phyloP scores from a whole-genome alignment of 345 rosid species.

The Adansonia digitata region DNA sequence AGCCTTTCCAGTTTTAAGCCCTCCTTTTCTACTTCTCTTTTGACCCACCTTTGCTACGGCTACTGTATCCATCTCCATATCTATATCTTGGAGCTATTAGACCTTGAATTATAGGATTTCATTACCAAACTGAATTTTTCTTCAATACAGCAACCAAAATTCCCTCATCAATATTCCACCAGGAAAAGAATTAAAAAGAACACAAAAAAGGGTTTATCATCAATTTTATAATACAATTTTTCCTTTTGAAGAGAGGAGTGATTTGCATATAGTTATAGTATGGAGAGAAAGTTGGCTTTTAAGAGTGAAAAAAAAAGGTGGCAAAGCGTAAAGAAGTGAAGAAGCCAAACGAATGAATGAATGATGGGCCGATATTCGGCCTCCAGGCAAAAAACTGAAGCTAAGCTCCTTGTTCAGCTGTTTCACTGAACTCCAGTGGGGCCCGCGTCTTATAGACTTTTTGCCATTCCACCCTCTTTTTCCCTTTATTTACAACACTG shows the following conservation, averaged over 20 bases:
- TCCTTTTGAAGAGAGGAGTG: neutral
- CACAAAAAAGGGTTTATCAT: neutral
- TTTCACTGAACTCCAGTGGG: neutral
- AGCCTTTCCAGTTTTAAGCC: neutral
- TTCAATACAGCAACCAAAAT: neutral
- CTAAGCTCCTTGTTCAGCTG: neutral
- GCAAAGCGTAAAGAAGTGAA: neutral
- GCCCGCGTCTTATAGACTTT: neutral
- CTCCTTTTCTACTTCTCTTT: slow-evolving; percentile 26
- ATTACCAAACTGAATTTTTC: neutral
- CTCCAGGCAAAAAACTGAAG: slow-evolving; percentile 8
- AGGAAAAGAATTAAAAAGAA: neutral
- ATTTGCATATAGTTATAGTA: neutral
- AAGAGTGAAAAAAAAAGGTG: neutral
- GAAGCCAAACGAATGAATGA: too few species aligned
- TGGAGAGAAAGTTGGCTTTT: too few species aligned
- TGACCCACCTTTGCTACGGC: slow-evolving; percentile 10
- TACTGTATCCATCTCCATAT: neutral
- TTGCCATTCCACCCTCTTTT: neutral
- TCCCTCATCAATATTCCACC: neutral
- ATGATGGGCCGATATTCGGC: too few species aligned
- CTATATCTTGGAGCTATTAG: neutral
- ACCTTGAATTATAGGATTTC: neutral
- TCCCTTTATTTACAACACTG: neutral
- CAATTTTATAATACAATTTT: neutral